Percentiles rank a stretch among this genome's conserved stretches.
These are phyloP conservation scores for Cyberlindnera mycetangii DNA, from an alignment of 805 yeast genomes.

Conservation along the genomic window DNA sequence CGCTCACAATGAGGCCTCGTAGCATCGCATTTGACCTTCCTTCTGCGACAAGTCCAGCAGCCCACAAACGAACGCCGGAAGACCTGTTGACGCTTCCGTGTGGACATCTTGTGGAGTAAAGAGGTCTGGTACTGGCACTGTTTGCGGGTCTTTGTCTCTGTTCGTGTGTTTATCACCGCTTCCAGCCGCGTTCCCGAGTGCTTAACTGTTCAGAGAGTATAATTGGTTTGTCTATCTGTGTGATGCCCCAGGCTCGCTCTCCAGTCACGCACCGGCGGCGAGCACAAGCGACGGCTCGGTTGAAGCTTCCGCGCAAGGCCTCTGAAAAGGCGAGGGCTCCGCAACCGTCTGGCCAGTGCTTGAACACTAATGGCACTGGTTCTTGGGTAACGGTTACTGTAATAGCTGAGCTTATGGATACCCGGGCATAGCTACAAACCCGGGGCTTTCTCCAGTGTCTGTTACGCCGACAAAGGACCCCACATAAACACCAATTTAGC, in stretches of 20 bases:
- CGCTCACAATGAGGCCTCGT: conserved; percentile 63
- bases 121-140: background rate
- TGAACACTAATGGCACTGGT: no score
- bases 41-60: conserved; percentile 83
- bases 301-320: conserved; percentile 1
- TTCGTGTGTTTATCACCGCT: conserved; percentile 1
- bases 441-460: no score
- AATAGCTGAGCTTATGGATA: no score
- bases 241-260: no score
- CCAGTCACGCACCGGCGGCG: conserved; percentile 2
- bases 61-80: conserved; percentile 61
- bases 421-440: no score
- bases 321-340: no score
- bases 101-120: conserved; percentile 4
- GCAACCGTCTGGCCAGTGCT: background rate
- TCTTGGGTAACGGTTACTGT: no score
- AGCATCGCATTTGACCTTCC: conserved; percentile 81
- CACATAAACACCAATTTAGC: no score
- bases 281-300: conserved; percentile 7
- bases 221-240: no score
- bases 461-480: no score
- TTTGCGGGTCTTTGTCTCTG: background rate
- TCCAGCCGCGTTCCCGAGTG: no score
- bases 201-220: no score
- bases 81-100: conserved; percentile 15